Conservation (phyloP, 192 early-diverging fungal species). For the Obelidium mucronatum region DNA sequence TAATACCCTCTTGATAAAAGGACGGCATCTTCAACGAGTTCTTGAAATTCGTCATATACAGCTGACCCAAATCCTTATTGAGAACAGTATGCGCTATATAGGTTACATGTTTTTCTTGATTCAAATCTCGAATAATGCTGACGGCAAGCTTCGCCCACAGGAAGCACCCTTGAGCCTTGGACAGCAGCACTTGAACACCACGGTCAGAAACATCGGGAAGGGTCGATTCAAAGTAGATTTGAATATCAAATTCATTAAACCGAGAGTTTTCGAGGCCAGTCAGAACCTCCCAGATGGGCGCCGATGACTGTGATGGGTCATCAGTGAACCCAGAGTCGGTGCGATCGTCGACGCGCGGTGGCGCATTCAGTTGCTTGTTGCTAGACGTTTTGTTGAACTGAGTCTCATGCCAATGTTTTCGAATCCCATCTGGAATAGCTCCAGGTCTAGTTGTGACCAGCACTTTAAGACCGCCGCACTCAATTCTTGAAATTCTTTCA, state of each 20-base stretch:
- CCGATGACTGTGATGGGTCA: no score
- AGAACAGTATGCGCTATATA: slow-evolving; percentile 12
- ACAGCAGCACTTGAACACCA: not conserved
- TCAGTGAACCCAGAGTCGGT: not conserved
- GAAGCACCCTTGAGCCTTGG: slow-evolving; percentile 13
- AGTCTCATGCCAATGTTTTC: no score
- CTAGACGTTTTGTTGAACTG: not conserved
- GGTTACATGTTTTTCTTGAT: not conserved
- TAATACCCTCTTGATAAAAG: not conserved
- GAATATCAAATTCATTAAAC: not conserved
- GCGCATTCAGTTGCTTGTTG: not conserved
- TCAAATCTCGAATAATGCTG: slow-evolving; percentile 23
- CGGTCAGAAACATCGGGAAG: slow-evolving; percentile 10
- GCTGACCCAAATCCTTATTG: not conserved
- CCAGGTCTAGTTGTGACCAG: slow-evolving; percentile 1
- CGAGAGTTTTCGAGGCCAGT: not conserved
- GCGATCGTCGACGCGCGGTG: not conserved
- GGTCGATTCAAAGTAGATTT: slow-evolving; percentile 12
- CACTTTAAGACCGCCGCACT: not conserved
- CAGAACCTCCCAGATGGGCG: not conserved
- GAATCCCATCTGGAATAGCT: no score
- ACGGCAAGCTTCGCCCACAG: slow-evolving; percentile 22
- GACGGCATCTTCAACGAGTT: slow-evolving; percentile 20
- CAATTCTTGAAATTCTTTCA: not conserved
- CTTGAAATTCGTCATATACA: not conserved